Conservation (phyloP, 164 flowering plant species). For the Tetrastigma voinierianum region DNA sequence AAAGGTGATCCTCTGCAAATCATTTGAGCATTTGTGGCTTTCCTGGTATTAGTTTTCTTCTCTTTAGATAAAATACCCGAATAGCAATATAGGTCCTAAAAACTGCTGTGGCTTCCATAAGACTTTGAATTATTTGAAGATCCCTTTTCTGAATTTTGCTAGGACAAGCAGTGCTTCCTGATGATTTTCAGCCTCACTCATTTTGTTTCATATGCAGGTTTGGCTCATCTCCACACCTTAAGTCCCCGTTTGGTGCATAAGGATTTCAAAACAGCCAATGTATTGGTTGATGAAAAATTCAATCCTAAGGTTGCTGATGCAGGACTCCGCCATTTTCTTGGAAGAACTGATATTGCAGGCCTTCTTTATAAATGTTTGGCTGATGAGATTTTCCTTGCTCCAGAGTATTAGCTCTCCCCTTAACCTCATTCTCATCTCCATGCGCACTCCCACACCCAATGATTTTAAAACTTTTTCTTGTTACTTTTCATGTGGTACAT, state of each 20-base stretch:
- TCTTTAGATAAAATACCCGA: slow-evolving; percentile 19
- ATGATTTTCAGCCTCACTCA: slow-evolving; percentile 8
- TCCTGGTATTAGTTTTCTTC: slow-evolving; percentile 54
- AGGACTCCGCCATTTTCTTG: slow-evolving; percentile 74
- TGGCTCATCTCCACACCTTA: slow-evolving; percentile 77
- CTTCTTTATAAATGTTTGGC: slow-evolving; percentile 59
- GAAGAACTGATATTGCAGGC: slow-evolving; percentile 61
- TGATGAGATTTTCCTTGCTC: slow-evolving; percentile 77
- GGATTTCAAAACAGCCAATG: slow-evolving; percentile 85
- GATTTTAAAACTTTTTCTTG: neutral
- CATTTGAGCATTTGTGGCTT: slow-evolving; percentile 81
- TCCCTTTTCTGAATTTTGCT: neutral
- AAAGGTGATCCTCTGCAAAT: slow-evolving; percentile 96
- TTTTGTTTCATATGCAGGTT: slow-evolving; percentile 48
- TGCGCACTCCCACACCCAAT: neutral
- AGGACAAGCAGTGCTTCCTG: slow-evolving; percentile 11
- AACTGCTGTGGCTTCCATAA: slow-evolving; percentile 16
- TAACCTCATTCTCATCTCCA: neutral
- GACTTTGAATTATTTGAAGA: neutral
- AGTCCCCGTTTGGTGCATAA: slow-evolving; percentile 83
- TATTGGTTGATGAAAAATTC: slow-evolving; percentile 89
- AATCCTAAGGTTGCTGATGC: slow-evolving; percentile 92
- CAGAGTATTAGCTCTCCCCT: slow-evolving; percentile 61
- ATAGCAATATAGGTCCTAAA: slow-evolving; percentile 16
- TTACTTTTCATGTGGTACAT: neutral